These are phyloP conservation scores for Globisporangium rhizosaccharum DNA, from an alignment of 352 stramenopile species.

Conservation along the genomic window DNA sequence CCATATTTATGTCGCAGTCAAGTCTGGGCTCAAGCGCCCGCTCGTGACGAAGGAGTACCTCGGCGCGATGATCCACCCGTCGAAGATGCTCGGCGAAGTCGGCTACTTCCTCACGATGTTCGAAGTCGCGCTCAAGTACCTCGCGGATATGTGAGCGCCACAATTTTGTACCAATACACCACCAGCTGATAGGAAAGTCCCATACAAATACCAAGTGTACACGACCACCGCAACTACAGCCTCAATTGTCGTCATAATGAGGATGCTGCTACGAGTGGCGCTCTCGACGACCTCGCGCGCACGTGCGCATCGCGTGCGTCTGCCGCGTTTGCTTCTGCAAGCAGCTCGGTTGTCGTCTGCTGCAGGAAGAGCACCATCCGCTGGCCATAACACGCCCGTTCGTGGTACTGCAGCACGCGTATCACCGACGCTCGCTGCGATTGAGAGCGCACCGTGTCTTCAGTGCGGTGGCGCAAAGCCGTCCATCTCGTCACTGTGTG, in stretches of 20 bases:
- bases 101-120: slow-evolving; percentile 89
- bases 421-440: slow-evolving; percentile 11
- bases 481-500: slow-evolving; percentile 18
- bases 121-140: slow-evolving; percentile 83
- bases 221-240: not conserved
- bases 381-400: not conserved
- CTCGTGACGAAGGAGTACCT: slow-evolving; percentile 71
- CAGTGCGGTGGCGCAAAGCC: slow-evolving; percentile 25
- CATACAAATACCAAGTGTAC: not conserved
- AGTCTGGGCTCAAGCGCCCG: slow-evolving; percentile 68
- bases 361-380: not conserved
- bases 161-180: slow-evolving; percentile 2
- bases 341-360: not conserved
- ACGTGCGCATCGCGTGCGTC: too few species aligned
- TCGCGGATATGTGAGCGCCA: slow-evolving; percentile 60
- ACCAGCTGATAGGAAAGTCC: slow-evolving; percentile 1
- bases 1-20: slow-evolving; percentile 83
- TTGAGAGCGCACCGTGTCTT: slow-evolving; percentile 45
- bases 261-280: not conserved
- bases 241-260: not conserved
- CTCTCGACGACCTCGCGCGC: too few species aligned
- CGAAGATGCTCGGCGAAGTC: slow-evolving; percentile 74
- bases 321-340: not conserved
- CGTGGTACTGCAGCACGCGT: not conserved
- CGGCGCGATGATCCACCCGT: slow-evolving; percentile 80